Evolutionary conservation across 176 grass and related monocot genomes (phyloP).

Genomic region (Dactylis glomerata): DNA sequence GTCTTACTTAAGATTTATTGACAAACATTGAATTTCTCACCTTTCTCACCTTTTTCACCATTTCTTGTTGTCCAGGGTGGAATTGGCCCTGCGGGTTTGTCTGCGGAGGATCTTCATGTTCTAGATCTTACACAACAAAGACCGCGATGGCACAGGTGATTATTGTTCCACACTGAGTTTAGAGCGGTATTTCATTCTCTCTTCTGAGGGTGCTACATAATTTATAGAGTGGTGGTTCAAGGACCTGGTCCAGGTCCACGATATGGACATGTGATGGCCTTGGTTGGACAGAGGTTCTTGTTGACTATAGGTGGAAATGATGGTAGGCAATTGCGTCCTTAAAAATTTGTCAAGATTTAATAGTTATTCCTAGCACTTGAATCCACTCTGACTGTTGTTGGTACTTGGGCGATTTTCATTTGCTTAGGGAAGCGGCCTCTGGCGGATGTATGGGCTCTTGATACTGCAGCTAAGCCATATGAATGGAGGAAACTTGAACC

Average conservation of each 20-base stretch:
- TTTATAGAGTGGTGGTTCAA: constrained; percentile 94
- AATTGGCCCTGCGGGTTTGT: constrained; percentile 98
- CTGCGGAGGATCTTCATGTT: constrained; percentile 99
- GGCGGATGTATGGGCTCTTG: constrained; percentile 98
- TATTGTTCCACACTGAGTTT: constrained; percentile 17
- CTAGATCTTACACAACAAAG: constrained; percentile 93
- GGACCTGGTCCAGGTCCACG: constrained; percentile 97
- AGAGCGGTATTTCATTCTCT: constrained; percentile 12
- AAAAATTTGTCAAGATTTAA: constrained; percentile 20
- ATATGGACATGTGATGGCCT: constrained; percentile 99
- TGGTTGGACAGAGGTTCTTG: constrained; percentile 98
- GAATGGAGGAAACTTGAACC: constrained; percentile 99
- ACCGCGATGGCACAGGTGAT: constrained; percentile 98
- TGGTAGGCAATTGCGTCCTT: constrained; percentile 50
- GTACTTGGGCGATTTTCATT: constrained; percentile 23
- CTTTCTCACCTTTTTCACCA: background rate
- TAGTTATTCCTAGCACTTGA: background rate
- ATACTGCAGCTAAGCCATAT: constrained; percentile 98
- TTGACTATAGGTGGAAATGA: constrained; percentile 99
- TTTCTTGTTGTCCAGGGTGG: constrained; percentile 64
- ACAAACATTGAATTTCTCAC: constrained; percentile 5
- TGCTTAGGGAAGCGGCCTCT: constrained; percentile 81
- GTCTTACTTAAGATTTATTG: background rate
- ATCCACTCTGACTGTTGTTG: background rate
- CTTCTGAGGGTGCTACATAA: constrained; percentile 35